Percentiles rank a stretch among this genome's conserved stretches.
phyloP scores from a whole-genome alignment of 176 grass and related monocot species.

The Pontederia crassipes region DNA sequence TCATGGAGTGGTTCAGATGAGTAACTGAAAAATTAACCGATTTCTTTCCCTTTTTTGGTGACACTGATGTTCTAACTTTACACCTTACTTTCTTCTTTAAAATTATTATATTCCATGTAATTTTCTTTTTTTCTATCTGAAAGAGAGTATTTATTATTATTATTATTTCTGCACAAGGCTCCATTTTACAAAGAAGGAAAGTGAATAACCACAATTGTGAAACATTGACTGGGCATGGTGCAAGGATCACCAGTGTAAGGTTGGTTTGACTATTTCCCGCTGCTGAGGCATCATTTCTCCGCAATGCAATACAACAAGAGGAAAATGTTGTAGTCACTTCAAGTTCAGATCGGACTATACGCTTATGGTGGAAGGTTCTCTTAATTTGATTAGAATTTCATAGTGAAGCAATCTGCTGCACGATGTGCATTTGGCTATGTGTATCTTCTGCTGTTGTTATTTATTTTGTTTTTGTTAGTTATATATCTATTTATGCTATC shows the following conservation, averaged over 20 bases:
- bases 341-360: constrained; percentile 76
- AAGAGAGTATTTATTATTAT: no score
- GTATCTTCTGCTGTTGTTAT: not conserved
- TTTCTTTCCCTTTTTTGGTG: no score
- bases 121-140: no score
- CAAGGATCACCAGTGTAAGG: constrained; percentile 81
- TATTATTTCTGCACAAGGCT: no score
- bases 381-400: not conserved
- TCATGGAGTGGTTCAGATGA: no score
- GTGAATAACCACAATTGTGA: constrained; percentile 21
- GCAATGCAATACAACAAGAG: constrained; percentile 40
- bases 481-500: no score
- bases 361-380: constrained; percentile 78
- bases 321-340: constrained; percentile 74
- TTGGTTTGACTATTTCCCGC: constrained; percentile 51
- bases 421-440: no score
- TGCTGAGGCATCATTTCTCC: constrained; percentile 50
- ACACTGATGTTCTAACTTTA: no score
- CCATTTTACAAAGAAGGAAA: constrained; percentile 27
- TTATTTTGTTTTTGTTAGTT: not conserved
- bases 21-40: no score
- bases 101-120: no score
- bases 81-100: no score
- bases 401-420: not conserved
- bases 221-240: constrained; percentile 47